Percentiles rank a stretch among this genome's conserved stretches.
Evolutionary conservation across 805 yeast genomes (phyloP).

Genomic region (Monosporozyma servazzii): DNA sequence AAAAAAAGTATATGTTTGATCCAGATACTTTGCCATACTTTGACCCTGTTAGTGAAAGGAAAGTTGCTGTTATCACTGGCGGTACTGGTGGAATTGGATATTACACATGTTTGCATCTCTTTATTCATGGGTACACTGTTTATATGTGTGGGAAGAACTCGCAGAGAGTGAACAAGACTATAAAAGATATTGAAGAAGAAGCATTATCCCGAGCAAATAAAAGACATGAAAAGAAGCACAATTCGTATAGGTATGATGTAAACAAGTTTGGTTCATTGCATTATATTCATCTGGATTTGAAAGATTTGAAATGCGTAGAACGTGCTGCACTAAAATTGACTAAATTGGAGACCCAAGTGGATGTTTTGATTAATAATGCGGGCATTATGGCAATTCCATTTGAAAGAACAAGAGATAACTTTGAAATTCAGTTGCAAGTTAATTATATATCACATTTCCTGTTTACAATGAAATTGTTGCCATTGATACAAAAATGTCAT

Average conservation of each 20-base stretch:
- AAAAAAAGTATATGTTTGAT: slow-evolving; percentile 21
- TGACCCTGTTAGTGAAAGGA: slow-evolving; percentile 45
- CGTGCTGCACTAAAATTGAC: slow-evolving; percentile 41
- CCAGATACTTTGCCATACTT: slow-evolving; percentile 52
- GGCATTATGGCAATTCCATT: slow-evolving; percentile 75
- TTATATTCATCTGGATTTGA: slow-evolving; percentile 47
- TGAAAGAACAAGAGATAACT: slow-evolving; percentile 53
- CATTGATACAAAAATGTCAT: slow-evolving; percentile 36
- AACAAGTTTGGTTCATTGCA: slow-evolving; percentile 41
- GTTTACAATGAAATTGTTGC: slow-evolving; percentile 51
- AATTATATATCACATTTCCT: slow-evolving; percentile 71
- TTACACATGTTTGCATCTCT: slow-evolving; percentile 64
- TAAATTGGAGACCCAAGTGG: slow-evolving; percentile 40
- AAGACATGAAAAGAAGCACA: neutral
- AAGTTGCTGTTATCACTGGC: slow-evolving; percentile 69
- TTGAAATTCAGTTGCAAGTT: slow-evolving; percentile 73
- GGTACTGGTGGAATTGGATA: slow-evolving; percentile 79
- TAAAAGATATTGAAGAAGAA: slow-evolving; percentile 44
- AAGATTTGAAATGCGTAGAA: slow-evolving; percentile 39
- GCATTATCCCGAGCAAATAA: slow-evolving; percentile 32
- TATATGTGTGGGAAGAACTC: slow-evolving; percentile 66
- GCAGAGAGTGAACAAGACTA: slow-evolving; percentile 47
- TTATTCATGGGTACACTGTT: slow-evolving; percentile 67
- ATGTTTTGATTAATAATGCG: slow-evolving; percentile 66
- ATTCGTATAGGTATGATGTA: neutral